phyloP scores from a whole-genome alignment of 495 filamentous ascomycete species.

The Glonium stellatum region DNA sequence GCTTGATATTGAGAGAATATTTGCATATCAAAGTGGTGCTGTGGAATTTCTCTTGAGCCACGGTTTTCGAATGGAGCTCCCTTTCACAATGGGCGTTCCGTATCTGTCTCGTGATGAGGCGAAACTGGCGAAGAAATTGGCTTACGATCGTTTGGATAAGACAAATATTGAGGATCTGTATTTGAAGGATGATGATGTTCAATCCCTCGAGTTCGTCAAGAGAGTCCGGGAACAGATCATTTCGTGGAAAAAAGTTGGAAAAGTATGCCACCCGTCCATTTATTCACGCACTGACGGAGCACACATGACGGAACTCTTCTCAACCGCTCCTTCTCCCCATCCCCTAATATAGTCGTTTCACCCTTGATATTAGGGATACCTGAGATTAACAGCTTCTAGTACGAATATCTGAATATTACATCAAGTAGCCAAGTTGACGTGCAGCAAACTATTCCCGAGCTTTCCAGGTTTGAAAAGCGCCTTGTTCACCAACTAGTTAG shows the following conservation, averaged over 20 bases:
- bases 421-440: conserved; percentile 1
- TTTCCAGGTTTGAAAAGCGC: conserved; percentile 46
- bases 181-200: conserved; percentile 48
- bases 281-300: not conserved
- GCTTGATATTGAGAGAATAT: conserved; percentile 50
- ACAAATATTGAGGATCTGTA: conserved; percentile 43
- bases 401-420: conserved; percentile 18
- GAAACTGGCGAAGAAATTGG: conserved; percentile 36
- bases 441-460: not conserved
- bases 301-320: not conserved
- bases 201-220: conserved; percentile 49
- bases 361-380: not conserved
- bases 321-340: too few relatives aligned
- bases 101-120: conserved; percentile 68
- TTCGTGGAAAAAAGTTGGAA: conserved; percentile 38
- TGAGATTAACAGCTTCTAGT: not conserved
- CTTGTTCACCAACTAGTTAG: conserved; percentile 64
- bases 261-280: not conserved
- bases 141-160: conserved; percentile 33
- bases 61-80: conserved; percentile 54
- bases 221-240: conserved; percentile 45
- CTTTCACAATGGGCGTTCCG: conserved; percentile 53
- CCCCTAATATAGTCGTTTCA: too few relatives aligned
- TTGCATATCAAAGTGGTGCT: conserved; percentile 49
- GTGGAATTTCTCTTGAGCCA: conserved; percentile 56